Percentiles rank a stretch among this genome's conserved stretches.
phyloP scores from a whole-genome alignment of 2,329 filamentous ascomycete genomes.

The Scedosporium dehoogii region DNA sequence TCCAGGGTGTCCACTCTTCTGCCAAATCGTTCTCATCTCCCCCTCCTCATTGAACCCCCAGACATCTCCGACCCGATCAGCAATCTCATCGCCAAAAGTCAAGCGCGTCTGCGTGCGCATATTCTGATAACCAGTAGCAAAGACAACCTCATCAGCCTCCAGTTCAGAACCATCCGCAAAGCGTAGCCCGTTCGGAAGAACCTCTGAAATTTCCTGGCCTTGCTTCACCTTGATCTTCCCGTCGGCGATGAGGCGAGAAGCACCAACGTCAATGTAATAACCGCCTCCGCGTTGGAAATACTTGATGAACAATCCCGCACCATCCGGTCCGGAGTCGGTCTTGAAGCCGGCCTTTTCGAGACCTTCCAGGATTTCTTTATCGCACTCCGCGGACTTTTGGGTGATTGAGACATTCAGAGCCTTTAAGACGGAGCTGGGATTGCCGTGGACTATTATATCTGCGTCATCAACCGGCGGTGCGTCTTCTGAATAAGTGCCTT shows the following conservation, averaged over 20 bases:
- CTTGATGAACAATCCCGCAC: constrained; percentile 47
- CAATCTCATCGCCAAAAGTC: constrained; percentile 52
- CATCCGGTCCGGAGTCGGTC: constrained; percentile 46
- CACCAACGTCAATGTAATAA: constrained; percentile 63
- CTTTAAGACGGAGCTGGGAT: constrained; percentile 52
- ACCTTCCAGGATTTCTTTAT: constrained; percentile 28
- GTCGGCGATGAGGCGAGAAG: constrained; percentile 49
- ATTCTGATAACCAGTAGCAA: constrained; percentile 57
- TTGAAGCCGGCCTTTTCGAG: constrained; percentile 51
- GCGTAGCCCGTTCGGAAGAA: constrained; percentile 33
- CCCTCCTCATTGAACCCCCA: constrained; percentile 52
- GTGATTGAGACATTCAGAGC: constrained; percentile 38
- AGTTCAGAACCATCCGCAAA: constrained; percentile 46
- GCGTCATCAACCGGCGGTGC: constrained; percentile 55
- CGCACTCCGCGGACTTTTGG: constrained; percentile 20
- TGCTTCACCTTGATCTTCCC: constrained; percentile 55
- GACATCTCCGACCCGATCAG: constrained; percentile 45
- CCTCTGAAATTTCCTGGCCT: constrained; percentile 41
- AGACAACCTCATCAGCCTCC: constrained; percentile 52
- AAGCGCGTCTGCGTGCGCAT: constrained; percentile 54
- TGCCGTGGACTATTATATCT: constrained; percentile 49
- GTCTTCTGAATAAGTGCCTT: constrained; percentile 37
- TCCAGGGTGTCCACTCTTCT: constrained; percentile 48
- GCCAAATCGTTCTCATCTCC: constrained; percentile 49
- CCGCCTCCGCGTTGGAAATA: constrained; percentile 58